A percentile compares a stretch with the other conserved stretches of the same genome.
Evolutionary conservation across 2,329 filamentous ascomycete species (phyloP).

Genomic region (Sporothrix brunneoviolacea): DNA sequence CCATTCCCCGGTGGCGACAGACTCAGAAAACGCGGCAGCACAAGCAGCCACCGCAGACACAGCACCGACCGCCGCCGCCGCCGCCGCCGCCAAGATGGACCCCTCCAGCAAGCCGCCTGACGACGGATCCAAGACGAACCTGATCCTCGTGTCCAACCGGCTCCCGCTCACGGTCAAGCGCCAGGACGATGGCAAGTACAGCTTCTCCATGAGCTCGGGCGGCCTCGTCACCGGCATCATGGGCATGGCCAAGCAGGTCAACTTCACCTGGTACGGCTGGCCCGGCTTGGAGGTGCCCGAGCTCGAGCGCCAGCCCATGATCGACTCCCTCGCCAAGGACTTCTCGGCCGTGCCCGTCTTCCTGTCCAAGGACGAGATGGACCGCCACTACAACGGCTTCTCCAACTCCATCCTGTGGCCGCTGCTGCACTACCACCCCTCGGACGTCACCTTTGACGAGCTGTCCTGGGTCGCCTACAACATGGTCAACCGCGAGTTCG

Average conservation of each 20-base stretch:
- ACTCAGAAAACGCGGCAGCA: neutral
- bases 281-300: constrained; percentile 88
- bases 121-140: constrained; percentile 17
- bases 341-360: constrained; percentile 89
- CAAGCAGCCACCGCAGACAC: neutral
- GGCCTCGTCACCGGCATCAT: constrained; percentile 91
- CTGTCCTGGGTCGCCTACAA: constrained; percentile 88
- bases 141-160: constrained; percentile 76
- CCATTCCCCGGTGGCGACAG: neutral
- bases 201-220: constrained; percentile 93
- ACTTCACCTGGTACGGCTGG: constrained; percentile 99
- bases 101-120: constrained; percentile 8
- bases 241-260: constrained; percentile 84
- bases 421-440: constrained; percentile 96
- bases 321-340: constrained; percentile 72
- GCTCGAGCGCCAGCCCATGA: constrained; percentile 67
- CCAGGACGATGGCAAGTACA: constrained; percentile 82
- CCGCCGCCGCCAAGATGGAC: neutral
- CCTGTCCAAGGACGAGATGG: constrained; percentile 85
- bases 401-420: constrained; percentile 98
- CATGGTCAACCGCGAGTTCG: constrained; percentile 88
- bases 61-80: neutral
- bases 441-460: constrained; percentile 97
- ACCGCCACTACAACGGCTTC: constrained; percentile 96
- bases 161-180: constrained; percentile 96